phyloP scores from a whole-genome alignment of 768 basidiomycete species.

The Panaeolus cyanescens region DNA sequence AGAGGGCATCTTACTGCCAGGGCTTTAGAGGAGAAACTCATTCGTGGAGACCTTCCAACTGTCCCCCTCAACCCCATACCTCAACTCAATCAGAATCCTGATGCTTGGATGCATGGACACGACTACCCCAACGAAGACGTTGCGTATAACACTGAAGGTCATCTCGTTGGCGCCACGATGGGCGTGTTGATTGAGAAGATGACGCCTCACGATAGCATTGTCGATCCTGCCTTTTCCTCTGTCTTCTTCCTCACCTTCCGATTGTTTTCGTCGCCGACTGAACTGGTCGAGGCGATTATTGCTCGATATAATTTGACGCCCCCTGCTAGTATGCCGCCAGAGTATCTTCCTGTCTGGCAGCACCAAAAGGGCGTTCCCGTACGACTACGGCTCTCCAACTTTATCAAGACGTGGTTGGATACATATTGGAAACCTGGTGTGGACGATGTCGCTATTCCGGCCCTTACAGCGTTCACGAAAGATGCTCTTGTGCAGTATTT shows the following conservation, averaged over 20 bases:
- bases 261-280: slow-evolving; percentile 77
- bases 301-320: slow-evolving; percentile 82
- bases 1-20: slow-evolving; percentile 29
- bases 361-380: slow-evolving; percentile 89
- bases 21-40: slow-evolving; percentile 54
- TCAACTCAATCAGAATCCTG: slow-evolving; percentile 41
- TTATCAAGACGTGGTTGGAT: slow-evolving; percentile 95
- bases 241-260: slow-evolving; percentile 97
- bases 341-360: slow-evolving; percentile 76
- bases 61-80: slow-evolving; percentile 48
- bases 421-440: slow-evolving; percentile 80
- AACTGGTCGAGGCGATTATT: slow-evolving; percentile 78
- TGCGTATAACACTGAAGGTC: slow-evolving; percentile 87
- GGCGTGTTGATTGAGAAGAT: slow-evolving; percentile 93
- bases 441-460: slow-evolving; percentile 66
- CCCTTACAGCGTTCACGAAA: slow-evolving; percentile 60
- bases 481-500: slow-evolving; percentile 65
- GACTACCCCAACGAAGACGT: slow-evolving; percentile 87
- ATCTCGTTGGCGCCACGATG: slow-evolving; percentile 88
- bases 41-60: slow-evolving; percentile 51
- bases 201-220: slow-evolving; percentile 92
- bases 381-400: slow-evolving; percentile 87
- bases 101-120: slow-evolving; percentile 61
- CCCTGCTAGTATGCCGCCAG: slow-evolving; percentile 54
- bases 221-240: slow-evolving; percentile 82